Conservation (phyloP, 2,329 filamentous ascomycete species). For the Xylariaceae sp. region DNA sequence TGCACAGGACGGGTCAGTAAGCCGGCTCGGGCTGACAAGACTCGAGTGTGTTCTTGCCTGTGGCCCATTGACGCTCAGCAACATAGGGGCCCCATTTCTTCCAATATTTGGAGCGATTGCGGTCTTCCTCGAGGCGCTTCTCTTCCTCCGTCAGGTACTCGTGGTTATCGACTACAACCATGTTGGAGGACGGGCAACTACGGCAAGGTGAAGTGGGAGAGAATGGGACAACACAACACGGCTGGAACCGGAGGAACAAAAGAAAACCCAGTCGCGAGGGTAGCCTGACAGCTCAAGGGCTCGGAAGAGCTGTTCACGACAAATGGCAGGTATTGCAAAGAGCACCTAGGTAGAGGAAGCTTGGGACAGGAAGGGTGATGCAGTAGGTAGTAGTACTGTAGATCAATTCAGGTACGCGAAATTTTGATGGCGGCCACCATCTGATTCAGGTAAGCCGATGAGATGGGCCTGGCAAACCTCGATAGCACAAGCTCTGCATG, state of each 20-base stretch:
- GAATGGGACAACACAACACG: neutral
- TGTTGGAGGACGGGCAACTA: conserved; percentile 38
- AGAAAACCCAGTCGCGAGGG: too few relatives aligned
- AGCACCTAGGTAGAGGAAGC: too few relatives aligned
- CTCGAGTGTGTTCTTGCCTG: conserved; percentile 52
- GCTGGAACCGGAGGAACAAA: too few relatives aligned
- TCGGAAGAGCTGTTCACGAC: too few relatives aligned
- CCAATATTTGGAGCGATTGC: conserved; percentile 84
- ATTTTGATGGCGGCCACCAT: conserved; percentile 12
- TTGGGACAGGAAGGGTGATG: conserved; percentile 1
- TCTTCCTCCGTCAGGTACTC: conserved; percentile 89
- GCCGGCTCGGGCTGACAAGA: conserved; percentile 4
- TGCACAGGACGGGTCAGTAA: conserved; percentile 28
- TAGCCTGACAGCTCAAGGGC: too few relatives aligned
- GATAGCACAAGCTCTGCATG: too few relatives aligned
- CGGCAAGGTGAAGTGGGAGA: neutral
- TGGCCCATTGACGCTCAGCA: conserved; percentile 92
- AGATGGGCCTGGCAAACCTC: too few relatives aligned
- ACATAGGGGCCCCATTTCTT: conserved; percentile 98
- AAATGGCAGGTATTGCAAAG: too few relatives aligned
- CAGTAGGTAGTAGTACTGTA: conserved; percentile 8
- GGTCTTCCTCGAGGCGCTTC: conserved; percentile 81
- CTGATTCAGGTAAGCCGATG: conserved; percentile 21
- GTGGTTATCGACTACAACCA: conserved; percentile 88
- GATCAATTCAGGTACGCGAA: conserved; percentile 21